phyloP scores from a whole-genome alignment of 208 protist species.

The Trypanosoma congolense region DNA sequence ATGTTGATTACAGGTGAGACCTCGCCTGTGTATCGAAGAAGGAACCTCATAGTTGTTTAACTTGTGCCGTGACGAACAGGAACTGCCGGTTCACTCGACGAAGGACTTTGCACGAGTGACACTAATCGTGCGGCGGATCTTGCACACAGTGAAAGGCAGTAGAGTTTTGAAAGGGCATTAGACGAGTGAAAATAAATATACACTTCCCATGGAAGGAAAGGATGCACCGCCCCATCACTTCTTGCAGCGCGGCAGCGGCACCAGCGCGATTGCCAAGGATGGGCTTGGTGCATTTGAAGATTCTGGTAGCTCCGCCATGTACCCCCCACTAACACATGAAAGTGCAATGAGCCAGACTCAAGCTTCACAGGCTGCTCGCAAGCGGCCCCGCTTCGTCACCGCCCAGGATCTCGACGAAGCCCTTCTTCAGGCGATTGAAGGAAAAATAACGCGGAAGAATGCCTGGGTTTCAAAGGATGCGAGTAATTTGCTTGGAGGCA shows the following conservation, averaged over 20 bases:
- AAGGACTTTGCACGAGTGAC: too few species aligned
- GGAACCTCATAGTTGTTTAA: too few species aligned
- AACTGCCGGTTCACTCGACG: too few species aligned
- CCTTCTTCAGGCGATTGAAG: constrained; percentile 84
- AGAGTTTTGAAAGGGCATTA: too few species aligned
- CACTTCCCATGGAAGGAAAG: too few species aligned
- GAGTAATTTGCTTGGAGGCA: constrained; percentile 84
- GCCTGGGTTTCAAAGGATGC: constrained; percentile 86
- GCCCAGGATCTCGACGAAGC: constrained; percentile 83
- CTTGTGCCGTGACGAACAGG: too few species aligned
- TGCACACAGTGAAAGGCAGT: too few species aligned
- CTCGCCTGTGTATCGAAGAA: too few species aligned
- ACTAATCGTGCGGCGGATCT: too few species aligned
- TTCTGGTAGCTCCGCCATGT: constrained; percentile 25
- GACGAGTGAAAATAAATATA: too few species aligned
- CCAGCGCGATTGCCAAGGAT: background rate
- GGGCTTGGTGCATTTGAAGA: constrained; percentile 13
- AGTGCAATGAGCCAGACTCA: constrained; percentile 8
- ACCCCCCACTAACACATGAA: constrained; percentile 9
- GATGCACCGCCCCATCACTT: constrained; percentile 5
- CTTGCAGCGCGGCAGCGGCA: constrained; percentile 13
- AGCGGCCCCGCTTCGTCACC: constrained; percentile 77
- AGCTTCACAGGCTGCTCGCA: constrained; percentile 32
- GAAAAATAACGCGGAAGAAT: constrained; percentile 88
- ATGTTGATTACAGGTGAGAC: too few species aligned